phyloP scores from a whole-genome alignment of 176 grass and related monocot genomes.

The Carex pumila region DNA sequence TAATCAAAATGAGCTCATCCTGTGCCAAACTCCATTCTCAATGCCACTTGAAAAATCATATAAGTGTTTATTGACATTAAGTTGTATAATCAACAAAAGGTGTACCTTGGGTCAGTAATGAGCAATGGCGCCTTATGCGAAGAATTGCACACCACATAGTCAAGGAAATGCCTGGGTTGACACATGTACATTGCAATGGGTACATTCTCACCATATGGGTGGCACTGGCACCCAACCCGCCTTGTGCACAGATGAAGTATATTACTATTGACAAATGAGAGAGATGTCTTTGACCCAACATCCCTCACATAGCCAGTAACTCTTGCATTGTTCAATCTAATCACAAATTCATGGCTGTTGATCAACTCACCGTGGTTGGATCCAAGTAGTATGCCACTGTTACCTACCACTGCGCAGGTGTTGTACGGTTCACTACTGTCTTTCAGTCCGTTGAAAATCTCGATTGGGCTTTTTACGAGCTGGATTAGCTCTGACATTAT shows the following conservation, averaged over 20 bases:
- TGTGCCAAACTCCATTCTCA: background rate
- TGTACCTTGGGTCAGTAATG: constrained; percentile 43
- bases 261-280: constrained; percentile 82
- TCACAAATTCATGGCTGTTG: constrained; percentile 57
- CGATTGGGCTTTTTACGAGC: constrained; percentile 23
- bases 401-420: constrained; percentile 69
- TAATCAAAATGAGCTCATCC: background rate
- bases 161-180: constrained; percentile 45
- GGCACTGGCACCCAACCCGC: constrained; percentile 29
- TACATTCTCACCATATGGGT: constrained; percentile 43
- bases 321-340: constrained; percentile 82
- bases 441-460: background rate
- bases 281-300: constrained; percentile 49
- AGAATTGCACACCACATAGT: constrained; percentile 59
- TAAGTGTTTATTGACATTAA: background rate
- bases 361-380: constrained; percentile 41
- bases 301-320: constrained; percentile 27
- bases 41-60: background rate
- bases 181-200: constrained; percentile 49
- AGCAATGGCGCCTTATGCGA: constrained; percentile 34
- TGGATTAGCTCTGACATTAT: constrained; percentile 9
- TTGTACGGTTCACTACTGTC: constrained; percentile 10
- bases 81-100: background rate
- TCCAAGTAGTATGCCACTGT: constrained; percentile 65
- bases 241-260: constrained; percentile 51